phyloP scores from a whole-genome alignment of 2,329 filamentous ascomycete genomes.

The Zalaria sp. region DNA sequence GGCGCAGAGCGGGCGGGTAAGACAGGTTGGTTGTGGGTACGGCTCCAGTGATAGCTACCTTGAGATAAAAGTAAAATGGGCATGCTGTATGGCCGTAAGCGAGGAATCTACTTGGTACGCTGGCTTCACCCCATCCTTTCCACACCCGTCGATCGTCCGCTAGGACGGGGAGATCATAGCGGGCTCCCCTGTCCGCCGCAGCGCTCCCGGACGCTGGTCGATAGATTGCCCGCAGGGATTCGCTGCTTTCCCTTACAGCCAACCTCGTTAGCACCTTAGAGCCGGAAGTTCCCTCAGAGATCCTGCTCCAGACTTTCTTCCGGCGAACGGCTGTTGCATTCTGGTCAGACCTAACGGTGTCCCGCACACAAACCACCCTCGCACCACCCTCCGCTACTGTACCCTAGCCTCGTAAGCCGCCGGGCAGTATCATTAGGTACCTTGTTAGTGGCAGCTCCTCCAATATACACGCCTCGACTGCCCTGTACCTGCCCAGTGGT shows the following conservation, averaged over 20 bases:
- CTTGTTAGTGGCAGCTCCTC: constrained; percentile 5
- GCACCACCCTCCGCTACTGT: neutral
- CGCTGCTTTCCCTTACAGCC: neutral
- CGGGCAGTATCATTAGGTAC: constrained; percentile 6
- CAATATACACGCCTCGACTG: constrained; percentile 1
- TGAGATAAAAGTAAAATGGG: no score
- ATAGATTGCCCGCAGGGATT: neutral
- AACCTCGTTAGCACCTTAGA: neutral
- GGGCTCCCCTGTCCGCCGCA: neutral
- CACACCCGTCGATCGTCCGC: neutral
- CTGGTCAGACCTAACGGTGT: neutral
- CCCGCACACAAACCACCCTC: neutral
- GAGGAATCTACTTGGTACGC: neutral
- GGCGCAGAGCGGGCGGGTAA: no score
- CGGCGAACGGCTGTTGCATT: neutral
- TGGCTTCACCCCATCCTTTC: neutral
- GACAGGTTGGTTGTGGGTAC: no score
- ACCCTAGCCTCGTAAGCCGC: constrained; percentile 5
- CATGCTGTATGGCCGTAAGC: neutral
- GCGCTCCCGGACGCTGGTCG: neutral
- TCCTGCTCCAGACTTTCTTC: neutral
- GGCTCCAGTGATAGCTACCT: no score
- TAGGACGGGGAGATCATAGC: neutral
- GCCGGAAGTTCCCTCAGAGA: neutral
- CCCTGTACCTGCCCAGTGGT: neutral